Conservation (phyloP, 2,329 filamentous ascomycete genomes). For the Colletotrichum sp. region DNA sequence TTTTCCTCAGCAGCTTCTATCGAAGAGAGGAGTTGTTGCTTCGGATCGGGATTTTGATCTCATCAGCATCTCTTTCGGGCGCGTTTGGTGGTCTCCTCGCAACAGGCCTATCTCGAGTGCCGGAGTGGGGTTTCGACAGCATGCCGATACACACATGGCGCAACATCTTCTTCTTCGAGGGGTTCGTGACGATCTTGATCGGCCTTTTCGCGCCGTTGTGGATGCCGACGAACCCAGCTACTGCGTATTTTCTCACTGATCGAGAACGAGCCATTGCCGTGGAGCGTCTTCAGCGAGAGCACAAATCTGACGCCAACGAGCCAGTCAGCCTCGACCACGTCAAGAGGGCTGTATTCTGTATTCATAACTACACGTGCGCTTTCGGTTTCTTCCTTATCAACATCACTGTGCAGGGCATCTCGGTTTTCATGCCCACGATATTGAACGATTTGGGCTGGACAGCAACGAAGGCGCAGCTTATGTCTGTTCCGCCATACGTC, state of each 20-base stretch:
- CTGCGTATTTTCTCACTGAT: conserved; percentile 54
- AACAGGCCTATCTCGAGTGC: conserved; percentile 54
- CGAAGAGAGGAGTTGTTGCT: conserved; percentile 60
- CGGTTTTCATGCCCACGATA: conserved; percentile 55
- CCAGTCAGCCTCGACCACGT: conserved; percentile 53
- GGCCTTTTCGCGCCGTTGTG: conserved; percentile 53
- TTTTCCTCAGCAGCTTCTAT: conserved; percentile 62
- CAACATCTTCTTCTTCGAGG: conserved; percentile 70
- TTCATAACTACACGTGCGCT: conserved; percentile 65
- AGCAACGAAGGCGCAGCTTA: conserved; percentile 43
- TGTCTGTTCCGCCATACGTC: conserved; percentile 49
- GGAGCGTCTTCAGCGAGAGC: conserved; percentile 55
- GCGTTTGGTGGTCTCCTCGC: conserved; percentile 63
- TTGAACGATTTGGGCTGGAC: conserved; percentile 46
- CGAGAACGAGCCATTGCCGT: conserved; percentile 59
- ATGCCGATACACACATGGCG: conserved; percentile 55
- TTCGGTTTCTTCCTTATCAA: conserved; percentile 65
- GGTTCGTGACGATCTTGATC: conserved; percentile 55
- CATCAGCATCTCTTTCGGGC: conserved; percentile 58
- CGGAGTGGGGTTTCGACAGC: conserved; percentile 51
- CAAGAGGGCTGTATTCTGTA: conserved; percentile 55
- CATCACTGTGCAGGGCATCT: conserved; percentile 61
- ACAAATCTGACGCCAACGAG: conserved; percentile 49
- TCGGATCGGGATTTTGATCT: conserved; percentile 61
- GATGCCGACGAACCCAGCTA: conserved; percentile 54